Conservation (phyloP, 768 basidiomycete genomes). For the Macrocybe gigantea region DNA sequence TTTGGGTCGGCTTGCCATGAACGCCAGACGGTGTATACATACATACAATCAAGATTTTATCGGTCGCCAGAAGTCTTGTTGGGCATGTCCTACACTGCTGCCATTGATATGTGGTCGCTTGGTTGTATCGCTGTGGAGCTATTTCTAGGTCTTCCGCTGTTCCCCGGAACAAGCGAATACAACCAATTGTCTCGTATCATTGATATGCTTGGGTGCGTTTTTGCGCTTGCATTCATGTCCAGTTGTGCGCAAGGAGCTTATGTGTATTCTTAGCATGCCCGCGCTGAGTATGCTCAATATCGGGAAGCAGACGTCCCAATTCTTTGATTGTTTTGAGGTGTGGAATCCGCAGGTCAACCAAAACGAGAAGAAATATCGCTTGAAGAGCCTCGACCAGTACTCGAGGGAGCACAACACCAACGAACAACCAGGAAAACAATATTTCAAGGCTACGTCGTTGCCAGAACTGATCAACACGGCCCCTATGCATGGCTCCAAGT, state of each 20-base stretch:
- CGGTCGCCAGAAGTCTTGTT: conserved; percentile 96
- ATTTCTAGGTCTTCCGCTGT: conserved; percentile 92
- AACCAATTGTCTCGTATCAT: conserved; percentile 96
- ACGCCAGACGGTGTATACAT: conserved; percentile 99
- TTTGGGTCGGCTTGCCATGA: conserved; percentile 99
- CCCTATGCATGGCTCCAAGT: conserved; percentile 85
- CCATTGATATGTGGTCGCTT: conserved; percentile 99
- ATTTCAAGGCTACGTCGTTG: conserved; percentile 90
- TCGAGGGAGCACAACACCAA: conserved; percentile 91
- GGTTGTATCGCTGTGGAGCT: conserved; percentile 99
- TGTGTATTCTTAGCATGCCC: conserved; percentile 55
- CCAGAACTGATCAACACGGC: conserved; percentile 96
- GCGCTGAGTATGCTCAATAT: conserved; percentile 91
- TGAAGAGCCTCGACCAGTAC: conserved; percentile 94
- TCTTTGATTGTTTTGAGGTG: conserved; percentile 76
- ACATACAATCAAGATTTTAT: conserved; percentile 98
- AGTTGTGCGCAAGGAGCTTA: too few relatives aligned
- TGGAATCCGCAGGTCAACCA: conserved; percentile 60
- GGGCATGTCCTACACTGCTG: conserved; percentile 88
- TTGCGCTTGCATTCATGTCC: neutral
- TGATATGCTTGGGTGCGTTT: conserved; percentile 93
- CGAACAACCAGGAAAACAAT: conserved; percentile 98
- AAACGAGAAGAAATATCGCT: conserved; percentile 76
- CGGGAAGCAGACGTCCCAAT: conserved; percentile 92
- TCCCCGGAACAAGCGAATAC: conserved; percentile 98